These are phyloP conservation scores for Plasmodium vivax DNA, from an alignment of 169 alveolate species.

Conservation along the genomic window DNA sequence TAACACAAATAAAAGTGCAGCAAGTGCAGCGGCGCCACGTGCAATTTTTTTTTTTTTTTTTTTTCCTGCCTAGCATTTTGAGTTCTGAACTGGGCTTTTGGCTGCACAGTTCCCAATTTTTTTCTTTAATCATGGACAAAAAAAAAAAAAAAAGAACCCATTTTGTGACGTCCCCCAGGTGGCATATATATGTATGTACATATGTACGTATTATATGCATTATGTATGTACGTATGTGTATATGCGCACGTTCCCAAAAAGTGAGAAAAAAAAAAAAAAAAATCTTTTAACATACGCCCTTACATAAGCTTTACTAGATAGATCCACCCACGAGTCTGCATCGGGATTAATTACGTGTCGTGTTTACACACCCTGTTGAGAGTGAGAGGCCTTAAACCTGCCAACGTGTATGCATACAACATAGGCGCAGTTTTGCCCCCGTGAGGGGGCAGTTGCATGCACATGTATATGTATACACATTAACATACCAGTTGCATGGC, in stretches of 20 bases:
- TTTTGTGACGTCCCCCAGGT: background rate
- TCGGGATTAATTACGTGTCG: background rate
- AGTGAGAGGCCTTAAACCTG: background rate
- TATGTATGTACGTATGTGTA: too few relatives aligned
- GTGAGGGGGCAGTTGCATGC: background rate
- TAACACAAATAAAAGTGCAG: background rate
- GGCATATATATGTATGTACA: background rate
- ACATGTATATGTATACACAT: slow-evolving; percentile 1
- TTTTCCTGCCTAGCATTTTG: background rate
- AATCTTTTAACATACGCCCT: background rate
- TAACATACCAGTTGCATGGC: background rate
- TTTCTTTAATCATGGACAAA: background rate
- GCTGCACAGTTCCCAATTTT: background rate
- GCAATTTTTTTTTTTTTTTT: background rate
- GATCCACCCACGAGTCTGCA: background rate
- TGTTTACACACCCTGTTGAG: background rate
- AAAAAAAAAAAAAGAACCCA: background rate
- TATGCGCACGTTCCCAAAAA: background rate
- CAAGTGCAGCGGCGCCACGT: background rate
- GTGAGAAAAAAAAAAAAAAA: slow-evolving; percentile 3
- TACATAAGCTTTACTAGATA: slow-evolving; percentile 38
- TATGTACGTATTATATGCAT: background rate
- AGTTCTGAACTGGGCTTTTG: background rate
- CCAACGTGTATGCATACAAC: background rate
- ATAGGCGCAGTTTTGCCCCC: background rate